These are phyloP conservation scores for Trypanosomatidae sp. DNA, from an alignment of 208 protist species.

Conservation along the genomic window DNA sequence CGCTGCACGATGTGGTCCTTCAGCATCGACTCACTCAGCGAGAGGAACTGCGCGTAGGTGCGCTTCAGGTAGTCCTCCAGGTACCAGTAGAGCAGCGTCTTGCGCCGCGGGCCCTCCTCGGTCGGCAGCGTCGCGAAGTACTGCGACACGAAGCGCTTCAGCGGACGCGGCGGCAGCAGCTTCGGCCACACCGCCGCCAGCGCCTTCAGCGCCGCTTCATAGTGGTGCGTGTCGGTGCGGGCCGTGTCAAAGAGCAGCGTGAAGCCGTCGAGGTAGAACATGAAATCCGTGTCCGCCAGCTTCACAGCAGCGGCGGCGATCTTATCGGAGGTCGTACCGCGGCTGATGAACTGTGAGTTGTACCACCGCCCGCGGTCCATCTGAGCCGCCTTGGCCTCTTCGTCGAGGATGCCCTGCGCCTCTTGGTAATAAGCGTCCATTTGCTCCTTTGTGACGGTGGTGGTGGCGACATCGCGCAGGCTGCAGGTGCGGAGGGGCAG, in stretches of 20 bases:
- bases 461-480: slow-evolving; percentile 86
- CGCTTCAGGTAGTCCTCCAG: slow-evolving; percentile 92
- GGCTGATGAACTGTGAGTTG: slow-evolving; percentile 83
- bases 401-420: slow-evolving; percentile 72
- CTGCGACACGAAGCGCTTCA: slow-evolving; percentile 88
- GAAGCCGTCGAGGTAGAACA: slow-evolving; percentile 92
- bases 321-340: slow-evolving; percentile 87
- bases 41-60: slow-evolving; percentile 88
- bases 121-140: slow-evolving; percentile 90
- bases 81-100: slow-evolving; percentile 89
- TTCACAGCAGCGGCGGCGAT: slow-evolving; percentile 90
- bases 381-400: slow-evolving; percentile 54
- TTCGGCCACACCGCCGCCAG: slow-evolving; percentile 88
- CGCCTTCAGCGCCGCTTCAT: slow-evolving; percentile 88
- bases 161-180: slow-evolving; percentile 77
- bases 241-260: slow-evolving; percentile 90
- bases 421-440: slow-evolving; percentile 84
- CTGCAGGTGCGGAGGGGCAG: slow-evolving; percentile 80
- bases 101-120: slow-evolving; percentile 50
- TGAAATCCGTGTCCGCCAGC: slow-evolving; percentile 88
- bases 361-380: slow-evolving; percentile 85
- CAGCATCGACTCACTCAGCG: slow-evolving; percentile 86
- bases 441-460: slow-evolving; percentile 68
- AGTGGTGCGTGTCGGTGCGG: slow-evolving; percentile 89
- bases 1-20: slow-evolving; percentile 85